Evolutionary conservation across 2,329 filamentous ascomycete species (phyloP).

Genomic region (Allantophomopsis cytisporea): DNA sequence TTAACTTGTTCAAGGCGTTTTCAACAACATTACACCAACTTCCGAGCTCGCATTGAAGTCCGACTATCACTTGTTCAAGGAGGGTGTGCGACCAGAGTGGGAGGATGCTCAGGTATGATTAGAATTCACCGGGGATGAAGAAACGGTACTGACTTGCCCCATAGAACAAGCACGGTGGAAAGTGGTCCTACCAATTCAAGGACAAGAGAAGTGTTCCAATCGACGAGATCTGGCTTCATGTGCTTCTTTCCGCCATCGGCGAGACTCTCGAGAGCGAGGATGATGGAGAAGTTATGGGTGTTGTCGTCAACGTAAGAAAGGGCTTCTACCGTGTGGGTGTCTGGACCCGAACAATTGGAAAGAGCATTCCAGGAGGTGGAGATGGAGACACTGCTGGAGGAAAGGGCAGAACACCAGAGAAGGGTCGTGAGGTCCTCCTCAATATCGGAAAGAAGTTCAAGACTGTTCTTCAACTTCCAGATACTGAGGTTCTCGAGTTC

Average conservation of each 20-base stretch:
- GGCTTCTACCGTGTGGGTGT: slow-evolving; percentile 95
- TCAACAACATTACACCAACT: slow-evolving; percentile 98
- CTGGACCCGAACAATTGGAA: slow-evolving; percentile 92
- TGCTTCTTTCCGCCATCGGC: slow-evolving; percentile 92
- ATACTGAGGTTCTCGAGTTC: slow-evolving; percentile 76
- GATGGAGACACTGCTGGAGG: slow-evolving; percentile 60
- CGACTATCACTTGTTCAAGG: slow-evolving; percentile 99
- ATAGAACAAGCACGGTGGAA: slow-evolving; percentile 91
- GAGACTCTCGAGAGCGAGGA: slow-evolving; percentile 97
- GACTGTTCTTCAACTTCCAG: slow-evolving; percentile 69
- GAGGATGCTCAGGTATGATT: slow-evolving; percentile 59
- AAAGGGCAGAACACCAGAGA: slow-evolving; percentile 65
- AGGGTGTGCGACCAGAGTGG: slow-evolving; percentile 93
- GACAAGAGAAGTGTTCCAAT: slow-evolving; percentile 86
- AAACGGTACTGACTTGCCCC: too few species aligned
- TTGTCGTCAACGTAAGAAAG: slow-evolving; percentile 97
- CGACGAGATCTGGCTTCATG: slow-evolving; percentile 91
- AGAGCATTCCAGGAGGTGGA: slow-evolving; percentile 64
- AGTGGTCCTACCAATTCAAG: slow-evolving; percentile 98
- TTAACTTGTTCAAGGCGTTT: background rate
- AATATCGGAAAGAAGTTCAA: slow-evolving; percentile 87
- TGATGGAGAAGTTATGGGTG: slow-evolving; percentile 97
- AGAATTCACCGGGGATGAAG: too few species aligned
- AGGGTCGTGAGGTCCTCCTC: slow-evolving; percentile 74
- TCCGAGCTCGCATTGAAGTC: slow-evolving; percentile 95